These are phyloP conservation scores for Aspergillaceae sp. DNA, from an alignment of 2,329 filamentous ascomycete genomes.

Conservation along the genomic window DNA sequence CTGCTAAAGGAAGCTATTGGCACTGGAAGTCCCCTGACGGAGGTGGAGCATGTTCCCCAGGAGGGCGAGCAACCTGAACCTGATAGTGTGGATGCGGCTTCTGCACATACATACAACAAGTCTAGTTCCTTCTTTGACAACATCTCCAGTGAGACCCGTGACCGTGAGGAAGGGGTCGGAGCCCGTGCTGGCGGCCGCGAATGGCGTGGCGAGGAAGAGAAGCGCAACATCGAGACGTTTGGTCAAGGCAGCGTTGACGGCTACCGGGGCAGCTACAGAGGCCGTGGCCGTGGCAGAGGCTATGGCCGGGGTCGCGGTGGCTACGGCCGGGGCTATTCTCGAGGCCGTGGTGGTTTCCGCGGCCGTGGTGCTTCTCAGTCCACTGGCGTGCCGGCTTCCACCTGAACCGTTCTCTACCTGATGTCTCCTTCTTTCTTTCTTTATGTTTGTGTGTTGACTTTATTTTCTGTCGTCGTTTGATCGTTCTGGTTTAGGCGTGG, in stretches of 20 bases:
- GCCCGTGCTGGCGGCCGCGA: constrained; percentile 69
- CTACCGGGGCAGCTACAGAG: constrained; percentile 71
- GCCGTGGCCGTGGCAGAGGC: constrained; percentile 46
- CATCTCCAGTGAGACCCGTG: constrained; percentile 87
- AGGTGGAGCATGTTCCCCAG: constrained; percentile 38
- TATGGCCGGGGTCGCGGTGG: constrained; percentile 43
- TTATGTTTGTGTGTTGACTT: neutral
- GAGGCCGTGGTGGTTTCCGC: constrained; percentile 33
- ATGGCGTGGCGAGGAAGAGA: constrained; percentile 86
- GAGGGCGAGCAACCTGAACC: constrained; percentile 29
- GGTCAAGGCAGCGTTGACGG: constrained; percentile 92
- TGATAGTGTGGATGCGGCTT: constrained; percentile 24
- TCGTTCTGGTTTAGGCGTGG: constrained; percentile 14
- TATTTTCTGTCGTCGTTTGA: constrained; percentile 1
- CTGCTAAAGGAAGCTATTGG: constrained; percentile 82
- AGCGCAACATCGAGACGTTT: constrained; percentile 95
- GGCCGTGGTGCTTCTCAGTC: constrained; percentile 29
- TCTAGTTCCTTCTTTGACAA: constrained; percentile 93
- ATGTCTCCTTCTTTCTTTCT: constrained; percentile 5
- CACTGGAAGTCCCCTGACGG: constrained; percentile 58
- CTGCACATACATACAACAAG: constrained; percentile 67
- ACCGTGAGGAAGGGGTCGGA: constrained; percentile 63
- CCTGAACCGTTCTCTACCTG: constrained; percentile 14
- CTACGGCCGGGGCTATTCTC: constrained; percentile 36
- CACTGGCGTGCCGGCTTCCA: constrained; percentile 30